phyloP scores from a whole-genome alignment of 2,329 filamentous ascomycete genomes.

The Endoconidiophora laricicola region DNA sequence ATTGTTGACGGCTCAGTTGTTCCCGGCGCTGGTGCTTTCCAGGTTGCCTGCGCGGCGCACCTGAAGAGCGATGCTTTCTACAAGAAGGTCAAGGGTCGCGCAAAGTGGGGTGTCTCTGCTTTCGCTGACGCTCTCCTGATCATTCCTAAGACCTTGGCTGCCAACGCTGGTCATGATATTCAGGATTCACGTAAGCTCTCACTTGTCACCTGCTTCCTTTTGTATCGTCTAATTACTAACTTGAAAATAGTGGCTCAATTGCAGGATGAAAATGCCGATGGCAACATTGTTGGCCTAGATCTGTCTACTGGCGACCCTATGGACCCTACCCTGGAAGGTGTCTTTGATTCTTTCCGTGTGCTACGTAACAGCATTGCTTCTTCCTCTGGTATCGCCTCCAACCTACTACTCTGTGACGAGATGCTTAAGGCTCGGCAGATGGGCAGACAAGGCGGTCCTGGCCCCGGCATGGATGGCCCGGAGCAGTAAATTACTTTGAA shows the following conservation, averaged over 20 bases:
- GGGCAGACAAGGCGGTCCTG: constrained; percentile 47
- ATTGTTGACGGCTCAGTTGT: constrained; percentile 97
- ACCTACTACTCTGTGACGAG: constrained; percentile 89
- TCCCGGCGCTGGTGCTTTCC: constrained; percentile 87
- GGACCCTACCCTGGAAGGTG: constrained; percentile 82
- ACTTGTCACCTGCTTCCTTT: background rate
- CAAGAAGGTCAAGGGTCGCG: constrained; percentile 92
- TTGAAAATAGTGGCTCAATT: constrained; percentile 53
- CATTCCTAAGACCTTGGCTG: constrained; percentile 93
- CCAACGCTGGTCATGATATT: constrained; percentile 90
- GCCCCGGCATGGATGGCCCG: constrained; percentile 47
- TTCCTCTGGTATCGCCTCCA: constrained; percentile 86
- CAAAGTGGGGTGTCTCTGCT: constrained; percentile 85
- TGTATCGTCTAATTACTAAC: constrained; percentile 13
- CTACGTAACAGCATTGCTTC: constrained; percentile 86
- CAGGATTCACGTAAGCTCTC: constrained; percentile 70
- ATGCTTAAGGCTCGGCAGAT: constrained; percentile 96
- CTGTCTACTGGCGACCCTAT: constrained; percentile 78
- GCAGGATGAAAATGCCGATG: constrained; percentile 72
- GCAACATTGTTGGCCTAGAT: constrained; percentile 74
- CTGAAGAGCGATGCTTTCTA: constrained; percentile 73
- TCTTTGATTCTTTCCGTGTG: constrained; percentile 93
- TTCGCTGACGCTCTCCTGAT: constrained; percentile 90
- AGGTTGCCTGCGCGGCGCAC: constrained; percentile 79
- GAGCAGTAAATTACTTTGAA: constrained; percentile 28